Conservation (phyloP, 208 protist species). For the Porcisia deanei region DNA sequence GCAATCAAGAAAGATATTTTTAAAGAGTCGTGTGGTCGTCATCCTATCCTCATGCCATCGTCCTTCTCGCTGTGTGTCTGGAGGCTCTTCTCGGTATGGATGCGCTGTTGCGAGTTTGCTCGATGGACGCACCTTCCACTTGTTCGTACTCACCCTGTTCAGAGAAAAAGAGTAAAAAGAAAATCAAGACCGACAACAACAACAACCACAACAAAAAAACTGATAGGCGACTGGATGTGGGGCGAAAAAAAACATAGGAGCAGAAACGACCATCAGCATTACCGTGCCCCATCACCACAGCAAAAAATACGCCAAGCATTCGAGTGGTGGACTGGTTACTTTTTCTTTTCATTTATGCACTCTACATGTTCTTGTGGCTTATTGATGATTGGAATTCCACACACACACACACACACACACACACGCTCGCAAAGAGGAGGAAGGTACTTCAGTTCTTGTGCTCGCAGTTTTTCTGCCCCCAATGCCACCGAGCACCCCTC, state of each 20-base stretch:
- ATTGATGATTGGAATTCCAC: background rate
- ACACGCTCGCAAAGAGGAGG: background rate
- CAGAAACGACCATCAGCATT: too few relatives aligned
- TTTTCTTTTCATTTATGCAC: background rate
- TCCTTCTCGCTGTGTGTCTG: background rate
- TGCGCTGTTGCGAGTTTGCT: background rate
- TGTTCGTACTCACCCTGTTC: too few relatives aligned
- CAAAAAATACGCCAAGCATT: background rate
- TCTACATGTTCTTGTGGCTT: background rate
- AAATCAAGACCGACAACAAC: background rate
- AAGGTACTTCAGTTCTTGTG: background rate
- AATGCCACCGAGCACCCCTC: background rate
- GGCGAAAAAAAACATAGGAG: background rate
- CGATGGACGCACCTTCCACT: background rate
- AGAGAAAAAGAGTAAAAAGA: too few relatives aligned
- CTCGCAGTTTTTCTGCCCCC: background rate
- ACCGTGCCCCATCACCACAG: background rate
- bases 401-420: slow-evolving; percentile 4
- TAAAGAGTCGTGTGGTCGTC: background rate
- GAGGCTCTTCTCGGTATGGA: background rate
- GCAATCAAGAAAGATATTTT: background rate
- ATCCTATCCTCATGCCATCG: background rate
- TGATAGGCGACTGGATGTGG: background rate
- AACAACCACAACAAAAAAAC: background rate
- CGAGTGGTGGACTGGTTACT: background rate